Base-by-base conservation (phyloP, 2,329 filamentous ascomycete genomes). In the Diaporthe longicolla region DNA sequence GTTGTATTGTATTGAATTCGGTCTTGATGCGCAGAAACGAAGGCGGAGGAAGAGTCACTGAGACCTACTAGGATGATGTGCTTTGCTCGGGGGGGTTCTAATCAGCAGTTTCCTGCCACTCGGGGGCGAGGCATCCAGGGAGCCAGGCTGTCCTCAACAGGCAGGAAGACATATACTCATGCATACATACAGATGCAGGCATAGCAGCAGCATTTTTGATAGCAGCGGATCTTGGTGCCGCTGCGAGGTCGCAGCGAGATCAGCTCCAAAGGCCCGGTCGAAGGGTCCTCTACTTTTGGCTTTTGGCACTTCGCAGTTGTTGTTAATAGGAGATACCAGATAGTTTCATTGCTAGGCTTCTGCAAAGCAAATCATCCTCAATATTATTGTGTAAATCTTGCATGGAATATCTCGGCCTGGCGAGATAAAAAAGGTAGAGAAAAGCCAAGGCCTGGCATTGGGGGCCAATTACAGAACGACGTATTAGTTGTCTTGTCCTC, bases 1-100 rank as follows among this genome's bases (percentile, higher is more conserved):
- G 69, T 63, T 74, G 63, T 72, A 76, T 63, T 74, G 63, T 72
- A 76, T 72, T 74, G 61, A 61, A 63, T 61, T 71, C 29, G 59
- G 68, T 17, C 54, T 55, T 73, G 21, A 57, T 48, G 70, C 29
- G 37, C 37, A 21, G 19, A 54, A 40, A 70, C 15, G 45, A 65
- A n/a, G 68, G 45, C 45, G 29, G 63, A 40, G 32, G 45, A 40
- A 48, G 32, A 26, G 63, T 54, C 26, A 40, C 8, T n/a, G 57
- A 45, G n/a, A 32, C 57, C 19, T 21, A 54, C 19, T 17, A 32
- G 32, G 57, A 61, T 13, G 29, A 66, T 40, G 32, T 40, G 45
- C 37, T 52, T 29, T 40, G 48, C 21, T 54, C 40, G 40, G 40
- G 11, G 11, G n/a, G 63, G 70, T 2, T 45, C 61, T 57, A 61